Conservation (phyloP, 495 filamentous ascomycete species). For the Venustampulla echinocandica region DNA sequence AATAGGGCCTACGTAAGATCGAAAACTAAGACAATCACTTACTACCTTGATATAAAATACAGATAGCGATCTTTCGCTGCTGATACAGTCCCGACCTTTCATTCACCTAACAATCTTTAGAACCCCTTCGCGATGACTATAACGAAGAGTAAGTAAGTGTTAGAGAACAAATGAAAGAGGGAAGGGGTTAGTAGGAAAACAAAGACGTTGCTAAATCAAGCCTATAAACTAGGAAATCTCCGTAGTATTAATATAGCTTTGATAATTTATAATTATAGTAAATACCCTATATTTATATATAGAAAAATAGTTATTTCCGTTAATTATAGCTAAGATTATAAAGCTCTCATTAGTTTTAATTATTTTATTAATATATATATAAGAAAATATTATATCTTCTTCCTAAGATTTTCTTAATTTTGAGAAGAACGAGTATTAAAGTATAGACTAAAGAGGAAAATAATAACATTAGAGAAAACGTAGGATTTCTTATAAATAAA, state of each 20-base stretch:
- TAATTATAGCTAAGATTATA: constrained; percentile 1
- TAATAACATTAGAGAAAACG: background rate
- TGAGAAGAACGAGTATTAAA: background rate
- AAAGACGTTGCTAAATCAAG: too few relatives aligned
- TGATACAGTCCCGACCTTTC: background rate
- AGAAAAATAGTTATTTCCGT: background rate
- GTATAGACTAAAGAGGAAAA: background rate
- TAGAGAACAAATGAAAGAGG: constrained; percentile 1
- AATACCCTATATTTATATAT: background rate
- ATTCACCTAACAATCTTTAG: background rate
- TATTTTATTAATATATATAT: constrained; percentile 1
- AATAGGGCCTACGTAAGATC: too few relatives aligned
- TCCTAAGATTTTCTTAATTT: constrained; percentile 2
- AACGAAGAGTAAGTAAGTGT: background rate
- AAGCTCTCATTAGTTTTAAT: background rate
- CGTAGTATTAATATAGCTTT: background rate
- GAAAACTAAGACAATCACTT: too few relatives aligned
- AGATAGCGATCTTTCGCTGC: background rate
- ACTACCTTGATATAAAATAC: too few relatives aligned
- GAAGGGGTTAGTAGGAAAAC: background rate
- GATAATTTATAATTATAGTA: background rate
- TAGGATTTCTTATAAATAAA: background rate
- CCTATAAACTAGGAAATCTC: background rate
- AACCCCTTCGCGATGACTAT: background rate
- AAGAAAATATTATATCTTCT: background rate